A percentile compares a stretch with the other conserved stretches of the same genome.
These are phyloP conservation scores for Flaveria trinervia DNA, from an alignment of 129 eudicot species.

Conservation along the genomic window DNA sequence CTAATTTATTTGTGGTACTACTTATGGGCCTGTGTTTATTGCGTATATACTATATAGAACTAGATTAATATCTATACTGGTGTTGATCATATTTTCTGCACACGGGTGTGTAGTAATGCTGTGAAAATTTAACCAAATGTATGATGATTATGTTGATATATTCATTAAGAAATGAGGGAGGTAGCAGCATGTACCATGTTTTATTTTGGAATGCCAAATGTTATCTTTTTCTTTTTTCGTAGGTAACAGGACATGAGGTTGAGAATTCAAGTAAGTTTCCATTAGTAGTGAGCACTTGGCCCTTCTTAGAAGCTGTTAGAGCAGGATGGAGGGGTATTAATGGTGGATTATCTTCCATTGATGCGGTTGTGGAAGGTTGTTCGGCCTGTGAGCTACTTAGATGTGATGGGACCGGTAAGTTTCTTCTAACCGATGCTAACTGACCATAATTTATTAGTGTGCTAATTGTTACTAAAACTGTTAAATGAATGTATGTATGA, in stretches of 20 bases:
- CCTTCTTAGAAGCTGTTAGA: slow-evolving; percentile 79
- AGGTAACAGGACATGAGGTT: slow-evolving; percentile 53
- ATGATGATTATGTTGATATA: background rate
- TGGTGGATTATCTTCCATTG: slow-evolving; percentile 65
- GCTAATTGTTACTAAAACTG: background rate
- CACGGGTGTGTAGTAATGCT: background rate
- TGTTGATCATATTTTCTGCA: background rate
- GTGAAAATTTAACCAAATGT: background rate
- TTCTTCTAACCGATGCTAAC: slow-evolving; percentile 1
- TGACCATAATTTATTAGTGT: background rate
- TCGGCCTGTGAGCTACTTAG: slow-evolving; percentile 75
- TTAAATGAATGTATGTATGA: slow-evolving; percentile 12
- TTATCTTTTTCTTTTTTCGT: background rate
- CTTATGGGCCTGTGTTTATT: background rate
- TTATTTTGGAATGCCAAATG: background rate
- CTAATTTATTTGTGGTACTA: too few relatives aligned
- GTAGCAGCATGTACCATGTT: background rate
- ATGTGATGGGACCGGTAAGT: slow-evolving; percentile 85
- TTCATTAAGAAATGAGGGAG: background rate
- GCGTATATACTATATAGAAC: background rate
- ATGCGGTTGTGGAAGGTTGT: slow-evolving; percentile 88
- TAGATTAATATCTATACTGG: background rate
- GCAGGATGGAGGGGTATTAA: slow-evolving; percentile 74
- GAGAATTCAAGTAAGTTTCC: slow-evolving; percentile 51
- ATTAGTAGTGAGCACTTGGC: slow-evolving; percentile 86